These are phyloP conservation scores for Ustanciosporium gigantosporum DNA, from an alignment of 1,284 basidiomycete genomes.

Conservation along the genomic window DNA sequence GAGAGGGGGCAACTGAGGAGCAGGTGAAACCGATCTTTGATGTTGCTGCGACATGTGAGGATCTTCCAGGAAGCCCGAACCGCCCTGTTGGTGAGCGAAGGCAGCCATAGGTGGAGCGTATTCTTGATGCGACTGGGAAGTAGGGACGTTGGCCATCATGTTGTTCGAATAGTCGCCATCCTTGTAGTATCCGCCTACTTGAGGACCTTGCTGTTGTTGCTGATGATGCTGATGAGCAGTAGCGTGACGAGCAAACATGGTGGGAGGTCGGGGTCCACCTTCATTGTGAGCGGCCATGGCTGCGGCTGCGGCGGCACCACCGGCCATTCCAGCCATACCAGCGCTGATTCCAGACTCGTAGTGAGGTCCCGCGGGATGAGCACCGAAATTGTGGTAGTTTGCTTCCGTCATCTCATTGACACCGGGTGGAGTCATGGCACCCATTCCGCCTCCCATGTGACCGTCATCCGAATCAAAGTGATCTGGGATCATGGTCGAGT, in stretches of 20 bases:
- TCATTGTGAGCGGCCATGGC: conserved; percentile 50
- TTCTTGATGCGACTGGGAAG: conserved; percentile 16
- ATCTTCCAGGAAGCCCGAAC: conserved; percentile 19
- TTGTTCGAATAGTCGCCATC: conserved; percentile 18
- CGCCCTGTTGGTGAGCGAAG: conserved; percentile 16
- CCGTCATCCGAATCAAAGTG: conserved; percentile 52
- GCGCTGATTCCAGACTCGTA: conserved; percentile 35
- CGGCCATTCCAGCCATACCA: conserved; percentile 6
- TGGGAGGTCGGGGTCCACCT: conserved; percentile 59
- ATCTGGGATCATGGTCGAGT: conserved; percentile 58
- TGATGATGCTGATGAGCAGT: conserved; percentile 23
- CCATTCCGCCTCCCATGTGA: conserved; percentile 4
- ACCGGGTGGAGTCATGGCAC: conserved; percentile 20
- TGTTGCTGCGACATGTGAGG: conserved; percentile 12
- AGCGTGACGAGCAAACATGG: conserved; percentile 60
- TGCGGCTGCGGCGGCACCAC: conserved; percentile 28
- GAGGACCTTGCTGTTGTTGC: conserved; percentile 5
- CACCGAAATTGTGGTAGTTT: conserved; percentile 38
- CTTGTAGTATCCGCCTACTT: conserved; percentile 45
- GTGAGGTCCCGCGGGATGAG: conserved; percentile 4
- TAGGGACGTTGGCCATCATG: conserved; percentile 9
- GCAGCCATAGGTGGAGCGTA: conserved; percentile 29
- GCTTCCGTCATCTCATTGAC: conserved; percentile 48
- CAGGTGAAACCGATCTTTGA: conserved; percentile 21
- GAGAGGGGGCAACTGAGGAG: conserved; percentile 45